Evolutionary conservation across 2,329 filamentous ascomycete species (phyloP), one percentile per base, ranked within the genome.

Genomic region (Aureobasidium sp.): DNA sequence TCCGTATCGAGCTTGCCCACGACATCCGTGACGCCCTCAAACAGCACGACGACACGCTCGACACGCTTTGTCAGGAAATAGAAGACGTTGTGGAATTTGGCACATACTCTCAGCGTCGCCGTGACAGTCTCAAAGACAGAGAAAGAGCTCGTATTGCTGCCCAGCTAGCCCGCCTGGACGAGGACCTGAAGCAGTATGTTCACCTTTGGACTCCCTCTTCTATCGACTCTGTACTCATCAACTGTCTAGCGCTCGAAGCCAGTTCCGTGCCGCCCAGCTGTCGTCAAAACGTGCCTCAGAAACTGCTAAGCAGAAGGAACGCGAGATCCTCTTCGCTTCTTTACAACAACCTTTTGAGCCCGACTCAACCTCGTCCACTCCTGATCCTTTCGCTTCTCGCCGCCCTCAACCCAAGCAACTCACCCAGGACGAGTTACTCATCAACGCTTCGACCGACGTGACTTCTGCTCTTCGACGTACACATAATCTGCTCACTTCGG

Each of bases 381-480:
- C 75, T 29, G 66, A 71, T 71, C 67, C 74, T 69, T 66, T 75
- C 74, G 49, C 75, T 70, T 55, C 65, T 29, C 72, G 70, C 25
- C 68, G 65, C 54, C 68, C 64, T 11, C 69, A 66, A 64, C 37
- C 63, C 45, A 79, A 82, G 65, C 80, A 82, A 45, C 73, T 87
- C 5, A 84, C 85, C 27, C 85, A 91, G 67, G 85, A 89, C 71
- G 87, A 94, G 65, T 81, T 90, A 66, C 82, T 86, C 45, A 80
- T 91, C 16, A 85, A 86, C 64, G 89, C 93, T 0, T 90, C 89
- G 37, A 85, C 82, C 66, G 90, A 95, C 77, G 89, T 97, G 60
- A 97, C 93, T 3, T 80, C 85, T 53, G 89, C 91, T 1, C 81
- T 99, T 59, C 84, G 91, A 64, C 82, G 91, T 64, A 95, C 93